Base-by-base conservation (phyloP, 2,329 filamentous ascomycete species). In the Passalora sequoiae region DNA sequence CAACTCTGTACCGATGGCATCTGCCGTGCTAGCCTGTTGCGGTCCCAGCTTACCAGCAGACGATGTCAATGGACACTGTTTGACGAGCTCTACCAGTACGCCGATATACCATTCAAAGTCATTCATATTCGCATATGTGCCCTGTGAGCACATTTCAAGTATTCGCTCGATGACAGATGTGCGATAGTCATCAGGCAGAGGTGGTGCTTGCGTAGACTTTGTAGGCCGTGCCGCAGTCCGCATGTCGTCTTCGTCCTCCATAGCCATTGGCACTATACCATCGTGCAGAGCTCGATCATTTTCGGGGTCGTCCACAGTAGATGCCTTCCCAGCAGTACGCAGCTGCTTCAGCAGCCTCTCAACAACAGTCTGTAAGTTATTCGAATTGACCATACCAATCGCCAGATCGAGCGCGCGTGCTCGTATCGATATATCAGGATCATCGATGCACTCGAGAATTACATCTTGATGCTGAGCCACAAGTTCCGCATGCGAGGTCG, bases 71-170 rank as follows among this genome's bases (percentile, higher is more conserved):
- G 71, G 83, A 72, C 67, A 86, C 75, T 60, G 69, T 32, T 83
- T 81, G 29, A 96, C 80, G 10, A 98, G 76, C 61, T 95, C 88
- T 4, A 87, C 84, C 21, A 98, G 70, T 20, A 95, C 80, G 54
- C 92, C 86, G 53, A 97, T 84, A 64, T 97, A 97, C 92, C 92
- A 98, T 55, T 96, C 91, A 63, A 98, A 98, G 62, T 98, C 91
- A 40, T 76, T 71, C 36, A 98, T 74, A 59, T 89, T 87, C 28
- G 78, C 77, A 63, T 97, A 98, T 49, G 89, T 95, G 53, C 89
- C 84, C 52, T 82, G 81, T 6, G 88, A 86, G 64, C 91, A 97
- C 80, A 98, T 94, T 48, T 83, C 80, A 8, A 97, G 65, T 47
- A 97, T 88, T 46, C 86, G 79, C 44, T 77, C 76, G 40, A 97